phyloP scores from a whole-genome alignment of 2,329 filamentous ascomycete species.

The Penicillium sp. region DNA sequence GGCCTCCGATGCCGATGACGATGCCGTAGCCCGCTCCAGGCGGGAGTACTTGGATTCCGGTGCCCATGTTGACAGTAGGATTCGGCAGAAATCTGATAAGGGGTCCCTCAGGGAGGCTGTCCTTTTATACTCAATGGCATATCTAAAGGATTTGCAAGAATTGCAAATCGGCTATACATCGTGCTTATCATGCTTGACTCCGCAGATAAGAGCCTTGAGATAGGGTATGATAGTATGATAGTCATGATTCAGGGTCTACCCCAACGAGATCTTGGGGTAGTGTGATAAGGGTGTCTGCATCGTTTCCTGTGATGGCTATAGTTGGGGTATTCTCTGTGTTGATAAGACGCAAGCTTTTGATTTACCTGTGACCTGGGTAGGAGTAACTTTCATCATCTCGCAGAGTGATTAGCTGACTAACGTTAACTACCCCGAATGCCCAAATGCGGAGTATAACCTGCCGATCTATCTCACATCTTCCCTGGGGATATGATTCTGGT shows the following conservation, averaged over 20 bases:
- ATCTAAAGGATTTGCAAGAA: not conserved
- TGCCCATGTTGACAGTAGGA: constrained; percentile 3
- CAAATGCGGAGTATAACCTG: too few relatives aligned
- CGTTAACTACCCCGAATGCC: not conserved
- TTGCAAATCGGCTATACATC: not conserved
- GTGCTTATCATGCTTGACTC: not conserved
- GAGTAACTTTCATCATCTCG: not conserved
- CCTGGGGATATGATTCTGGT: too few relatives aligned
- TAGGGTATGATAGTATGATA: not conserved
- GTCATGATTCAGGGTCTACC: not conserved
- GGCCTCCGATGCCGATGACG: constrained; percentile 47
- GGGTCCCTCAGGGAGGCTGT: not conserved
- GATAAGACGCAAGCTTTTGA: not conserved
- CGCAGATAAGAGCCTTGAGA: not conserved
- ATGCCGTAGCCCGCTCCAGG: constrained; percentile 48
- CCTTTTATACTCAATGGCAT: not conserved
- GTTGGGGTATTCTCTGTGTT: not conserved
- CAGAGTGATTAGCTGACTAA: not conserved
- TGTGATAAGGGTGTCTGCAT: not conserved
- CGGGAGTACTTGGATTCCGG: constrained; percentile 18
- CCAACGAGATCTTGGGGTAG: not conserved
- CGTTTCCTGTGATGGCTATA: not conserved
- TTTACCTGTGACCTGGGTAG: not conserved
- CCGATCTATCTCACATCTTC: too few relatives aligned
- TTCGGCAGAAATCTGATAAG: not conserved